phyloP scores from a whole-genome alignment of 1,139 yeast genomes.

The Pichia terricola region DNA sequence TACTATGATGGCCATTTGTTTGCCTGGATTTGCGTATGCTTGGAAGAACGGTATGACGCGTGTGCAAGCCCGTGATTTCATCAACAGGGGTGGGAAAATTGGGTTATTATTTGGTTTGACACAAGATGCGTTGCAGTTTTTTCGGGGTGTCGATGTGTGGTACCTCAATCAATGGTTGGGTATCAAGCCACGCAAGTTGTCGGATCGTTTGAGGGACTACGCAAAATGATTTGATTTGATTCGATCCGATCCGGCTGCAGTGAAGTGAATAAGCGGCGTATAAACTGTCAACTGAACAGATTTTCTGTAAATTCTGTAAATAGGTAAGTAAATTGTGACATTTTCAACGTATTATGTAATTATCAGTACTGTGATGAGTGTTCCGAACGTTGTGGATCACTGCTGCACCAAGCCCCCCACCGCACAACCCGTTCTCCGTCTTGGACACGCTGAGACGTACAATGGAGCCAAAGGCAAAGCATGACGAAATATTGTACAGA shows the following conservation, averaged over 20 bases:
- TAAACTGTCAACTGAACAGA: background rate
- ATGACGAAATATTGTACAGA: too few species aligned
- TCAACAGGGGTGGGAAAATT: slow-evolving; percentile 44
- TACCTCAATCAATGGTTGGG: slow-evolving; percentile 32
- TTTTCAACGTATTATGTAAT: too few species aligned
- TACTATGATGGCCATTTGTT: slow-evolving; percentile 47
- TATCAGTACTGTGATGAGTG: too few species aligned
- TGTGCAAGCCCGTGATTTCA: slow-evolving; percentile 39
- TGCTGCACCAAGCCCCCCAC: too few species aligned
- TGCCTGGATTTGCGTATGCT: slow-evolving; percentile 46
- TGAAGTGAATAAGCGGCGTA: too few species aligned
- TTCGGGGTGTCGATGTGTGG: slow-evolving; percentile 59
- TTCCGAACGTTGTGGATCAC: too few species aligned
- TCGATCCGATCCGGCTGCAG: too few species aligned
- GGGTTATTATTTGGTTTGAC: slow-evolving; percentile 54
- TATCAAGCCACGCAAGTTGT: slow-evolving; percentile 18
- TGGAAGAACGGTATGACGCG: slow-evolving; percentile 34
- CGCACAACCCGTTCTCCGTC: too few species aligned
- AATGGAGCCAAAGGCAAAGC: too few species aligned
- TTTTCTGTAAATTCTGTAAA: background rate
- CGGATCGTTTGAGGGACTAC: slow-evolving; percentile 14
- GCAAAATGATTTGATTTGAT: background rate
- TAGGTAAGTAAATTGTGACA: too few species aligned
- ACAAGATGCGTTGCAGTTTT: slow-evolving; percentile 53
- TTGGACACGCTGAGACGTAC: too few species aligned